Conservation (phyloP, 129 eudicot genomes). For the Escallonia rubra region DNA sequence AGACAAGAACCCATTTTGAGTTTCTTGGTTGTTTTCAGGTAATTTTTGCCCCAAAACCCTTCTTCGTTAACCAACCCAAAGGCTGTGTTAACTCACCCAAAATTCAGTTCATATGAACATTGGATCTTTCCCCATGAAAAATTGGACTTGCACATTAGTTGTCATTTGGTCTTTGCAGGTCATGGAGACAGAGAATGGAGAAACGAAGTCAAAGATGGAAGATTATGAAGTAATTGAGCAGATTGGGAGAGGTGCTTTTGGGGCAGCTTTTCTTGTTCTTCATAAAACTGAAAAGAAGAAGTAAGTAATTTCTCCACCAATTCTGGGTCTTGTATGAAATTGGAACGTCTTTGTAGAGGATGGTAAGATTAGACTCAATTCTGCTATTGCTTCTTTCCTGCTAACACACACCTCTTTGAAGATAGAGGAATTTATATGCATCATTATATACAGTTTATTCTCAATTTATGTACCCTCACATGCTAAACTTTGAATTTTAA, state of each 20-base stretch:
- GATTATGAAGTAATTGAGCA: slow-evolving; percentile 92
- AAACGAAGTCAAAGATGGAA: slow-evolving; percentile 66
- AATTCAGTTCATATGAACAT: slow-evolving; percentile 2
- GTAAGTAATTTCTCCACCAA: slow-evolving; percentile 47
- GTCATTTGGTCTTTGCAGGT: slow-evolving; percentile 5
- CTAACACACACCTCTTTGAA: slow-evolving; percentile 1
- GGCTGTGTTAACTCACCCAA: too few species aligned
- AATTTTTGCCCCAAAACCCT: slow-evolving; percentile 22
- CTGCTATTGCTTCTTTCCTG: not conserved
- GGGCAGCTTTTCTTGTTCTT: slow-evolving; percentile 90
- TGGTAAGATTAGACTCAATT: not conserved
- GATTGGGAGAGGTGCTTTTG: slow-evolving; percentile 97
- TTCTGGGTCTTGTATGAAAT: slow-evolving; percentile 9
- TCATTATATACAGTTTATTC: not conserved
- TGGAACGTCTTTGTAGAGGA: not conserved
- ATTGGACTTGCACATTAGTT: slow-evolving; percentile 14
- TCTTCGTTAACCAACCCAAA: not conserved
- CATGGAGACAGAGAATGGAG: slow-evolving; percentile 58
- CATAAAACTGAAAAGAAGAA: slow-evolving; percentile 74
- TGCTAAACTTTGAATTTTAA: not conserved
- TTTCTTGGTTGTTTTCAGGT: slow-evolving; percentile 18
- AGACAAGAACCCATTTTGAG: too few species aligned
- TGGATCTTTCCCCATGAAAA: slow-evolving; percentile 6
- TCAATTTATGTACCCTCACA: not conserved
- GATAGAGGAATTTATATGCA: not conserved